Base-by-base conservation (phyloP, 106 monocot genomes). In the Allium sativum region DNA sequence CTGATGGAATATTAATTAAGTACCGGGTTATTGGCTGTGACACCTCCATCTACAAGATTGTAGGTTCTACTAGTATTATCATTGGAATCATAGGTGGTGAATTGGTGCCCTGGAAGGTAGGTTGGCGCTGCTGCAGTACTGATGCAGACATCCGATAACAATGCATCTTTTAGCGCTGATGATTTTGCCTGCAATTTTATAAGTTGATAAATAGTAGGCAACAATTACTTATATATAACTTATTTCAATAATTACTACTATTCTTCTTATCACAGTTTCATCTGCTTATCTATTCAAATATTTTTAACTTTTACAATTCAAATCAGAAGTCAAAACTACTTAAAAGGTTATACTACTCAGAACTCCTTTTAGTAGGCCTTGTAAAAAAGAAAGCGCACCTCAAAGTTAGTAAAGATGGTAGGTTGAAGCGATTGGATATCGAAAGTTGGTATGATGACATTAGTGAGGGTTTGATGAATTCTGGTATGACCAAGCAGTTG, bases 1-100 rank as follows among this genome's bases (percentile, higher is more conserved):
- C 40, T 1, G 0, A 55, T 40, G 12, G 11, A 3, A 67, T 60
- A 10, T 1, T 12, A 17, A 16, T 19, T 31, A 12, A 54, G 48
- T 72, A 86, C 86, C 9, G 86, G 86, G 61, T 87, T 82, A 55
- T 81, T 78, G 15, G 78, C 86, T 7, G 76, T 69, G 2, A 86
- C 56, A 7, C 81, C 81, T 0, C 81, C 86, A 52, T 86, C 86
- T 3, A 86, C 52, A 17, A 86, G 79, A 45, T 86, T 51, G 53
- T 78, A 81, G 14, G 45, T 55, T 31, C 31, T 31, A 14, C 58
- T 68, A 0, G 21, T 56, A 1, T 46, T 70, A 15, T 72, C 78
- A 9, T 55, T 12, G 0, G 72, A 18, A 44, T 68, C 66, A 15
- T 66, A 61, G 8, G 68, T 75, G 50, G 71, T 67, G 14, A 86